Percentiles rank a stretch among this genome's conserved stretches.
Conservation (phyloP, 208 protist genomes). For the Crithidia acanthocephali region DNA sequence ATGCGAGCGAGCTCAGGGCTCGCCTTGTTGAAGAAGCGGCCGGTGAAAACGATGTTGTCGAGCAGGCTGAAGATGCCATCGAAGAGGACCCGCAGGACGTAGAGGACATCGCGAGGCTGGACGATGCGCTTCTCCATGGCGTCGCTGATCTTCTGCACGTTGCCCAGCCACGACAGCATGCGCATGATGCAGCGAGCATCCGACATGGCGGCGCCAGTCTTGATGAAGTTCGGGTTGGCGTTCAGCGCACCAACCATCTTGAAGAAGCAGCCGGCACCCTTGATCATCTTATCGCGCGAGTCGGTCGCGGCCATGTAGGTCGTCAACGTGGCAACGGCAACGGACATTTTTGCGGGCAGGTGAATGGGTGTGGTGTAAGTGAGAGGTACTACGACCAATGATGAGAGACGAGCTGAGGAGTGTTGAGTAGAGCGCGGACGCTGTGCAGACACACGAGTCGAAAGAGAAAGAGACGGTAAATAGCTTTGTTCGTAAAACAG, state of each 20-base stretch:
- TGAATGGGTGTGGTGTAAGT: not conserved
- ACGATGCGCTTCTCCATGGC: conserved; percentile 54
- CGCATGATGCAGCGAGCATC: conserved; percentile 75
- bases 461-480: not conserved
- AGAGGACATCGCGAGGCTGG: conserved; percentile 60
- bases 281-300: conserved; percentile 82
- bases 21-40: conserved; percentile 46
- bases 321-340: conserved; percentile 39
- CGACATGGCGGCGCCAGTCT: conserved; percentile 62
- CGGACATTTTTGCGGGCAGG: conserved; percentile 25
- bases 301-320: conserved; percentile 66
- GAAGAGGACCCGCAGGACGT: conserved; percentile 63
- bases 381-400: not conserved
- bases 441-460: too few species aligned
- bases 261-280: conserved; percentile 70
- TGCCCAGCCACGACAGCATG: conserved; percentile 69
- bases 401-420: not conserved
- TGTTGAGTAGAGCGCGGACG: not conserved
- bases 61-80: conserved; percentile 80
- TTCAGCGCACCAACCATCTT: conserved; percentile 56
- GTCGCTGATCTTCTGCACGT: conserved; percentile 61
- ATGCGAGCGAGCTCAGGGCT: conserved; percentile 36
- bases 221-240: conserved; percentile 45
- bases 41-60: conserved; percentile 82
- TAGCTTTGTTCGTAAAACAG: too few species aligned